A percentile compares a stretch with the other conserved stretches of the same genome.
phyloP scores from a whole-genome alignment of 2,329 filamentous ascomycete genomes.

The Acrodontium crateriforme region DNA sequence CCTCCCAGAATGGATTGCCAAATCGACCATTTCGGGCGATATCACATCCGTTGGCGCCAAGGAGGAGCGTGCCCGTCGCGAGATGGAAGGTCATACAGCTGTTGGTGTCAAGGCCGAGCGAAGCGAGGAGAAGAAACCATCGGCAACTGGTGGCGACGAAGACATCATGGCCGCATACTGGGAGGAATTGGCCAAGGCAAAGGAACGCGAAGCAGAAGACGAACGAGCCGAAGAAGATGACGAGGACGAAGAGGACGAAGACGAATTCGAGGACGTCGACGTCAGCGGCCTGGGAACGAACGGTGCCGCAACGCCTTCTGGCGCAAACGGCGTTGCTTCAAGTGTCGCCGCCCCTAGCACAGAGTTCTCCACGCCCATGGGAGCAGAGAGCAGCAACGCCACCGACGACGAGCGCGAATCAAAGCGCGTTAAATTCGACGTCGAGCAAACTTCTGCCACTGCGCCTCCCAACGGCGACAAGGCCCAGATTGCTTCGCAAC shows the following conservation, averaged over 20 bases:
- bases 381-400: slow-evolving; percentile 19
- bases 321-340: slow-evolving; percentile 15
- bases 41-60: slow-evolving; percentile 32
- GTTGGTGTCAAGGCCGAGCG: slow-evolving; percentile 32
- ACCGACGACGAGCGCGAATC: slow-evolving; percentile 33
- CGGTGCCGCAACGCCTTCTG: slow-evolving; percentile 1
- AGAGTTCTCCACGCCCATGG: slow-evolving; percentile 11
- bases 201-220: slow-evolving; percentile 30
- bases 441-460: slow-evolving; percentile 41
- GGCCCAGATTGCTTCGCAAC: slow-evolving; percentile 4
- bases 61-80: slow-evolving; percentile 26
- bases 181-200: slow-evolving; percentile 48
- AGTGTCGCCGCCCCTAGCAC: slow-evolving; percentile 23
- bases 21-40: slow-evolving; percentile 23
- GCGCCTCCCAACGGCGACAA: slow-evolving; percentile 15
- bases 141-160: slow-evolving; percentile 23
- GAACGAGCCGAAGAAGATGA: slow-evolving; percentile 36
- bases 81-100: slow-evolving; percentile 22
- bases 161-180: slow-evolving; percentile 55
- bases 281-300: slow-evolving; percentile 34
- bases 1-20: slow-evolving; percentile 23
- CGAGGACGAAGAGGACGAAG: slow-evolving; percentile 36
- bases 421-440: slow-evolving; percentile 52
- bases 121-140: slow-evolving; percentile 23
- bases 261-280: slow-evolving; percentile 39